These are phyloP conservation scores for Setomelanomma holmii DNA, from an alignment of 2,329 filamentous ascomycete species.

Conservation along the genomic window DNA sequence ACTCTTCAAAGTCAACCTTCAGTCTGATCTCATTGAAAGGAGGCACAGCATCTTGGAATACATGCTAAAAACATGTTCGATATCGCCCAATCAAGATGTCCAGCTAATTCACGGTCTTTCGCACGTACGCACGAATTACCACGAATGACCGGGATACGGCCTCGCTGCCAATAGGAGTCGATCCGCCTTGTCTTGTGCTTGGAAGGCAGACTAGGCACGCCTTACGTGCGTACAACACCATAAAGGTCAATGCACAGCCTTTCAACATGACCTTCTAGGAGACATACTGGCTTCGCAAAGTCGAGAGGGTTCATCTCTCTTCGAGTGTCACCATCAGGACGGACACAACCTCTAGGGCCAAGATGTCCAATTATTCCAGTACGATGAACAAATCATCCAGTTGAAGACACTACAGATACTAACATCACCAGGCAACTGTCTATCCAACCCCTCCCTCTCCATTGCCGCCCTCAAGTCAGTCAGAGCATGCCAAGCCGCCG, in stretches of 20 bases:
- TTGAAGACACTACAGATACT: neutral
- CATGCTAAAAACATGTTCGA: neutral
- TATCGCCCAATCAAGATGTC: neutral
- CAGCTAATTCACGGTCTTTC: neutral
- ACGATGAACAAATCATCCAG: no score
- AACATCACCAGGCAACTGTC: constrained; percentile 12
- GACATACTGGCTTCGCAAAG: neutral
- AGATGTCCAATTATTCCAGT: constrained; percentile 1
- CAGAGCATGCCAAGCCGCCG: constrained; percentile 17
- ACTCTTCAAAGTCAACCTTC: neutral
- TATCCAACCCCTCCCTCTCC: neutral
- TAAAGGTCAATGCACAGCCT: neutral
- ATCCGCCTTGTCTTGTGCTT: neutral
- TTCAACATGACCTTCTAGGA: neutral
- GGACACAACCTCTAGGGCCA: no score
- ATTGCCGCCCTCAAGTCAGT: constrained; percentile 2
- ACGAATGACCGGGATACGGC: neutral
- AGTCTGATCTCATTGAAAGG: neutral
- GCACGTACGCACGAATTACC: neutral
- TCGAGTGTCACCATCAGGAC: no score
- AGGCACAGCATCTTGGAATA: neutral
- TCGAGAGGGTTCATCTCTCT: neutral
- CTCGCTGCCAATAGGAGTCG: neutral
- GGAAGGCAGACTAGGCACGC: neutral
- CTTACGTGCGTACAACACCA: neutral